These are phyloP conservation scores for Phytophthora vignae DNA, from an alignment of 352 stramenopile genomes.

Conservation along the genomic window DNA sequence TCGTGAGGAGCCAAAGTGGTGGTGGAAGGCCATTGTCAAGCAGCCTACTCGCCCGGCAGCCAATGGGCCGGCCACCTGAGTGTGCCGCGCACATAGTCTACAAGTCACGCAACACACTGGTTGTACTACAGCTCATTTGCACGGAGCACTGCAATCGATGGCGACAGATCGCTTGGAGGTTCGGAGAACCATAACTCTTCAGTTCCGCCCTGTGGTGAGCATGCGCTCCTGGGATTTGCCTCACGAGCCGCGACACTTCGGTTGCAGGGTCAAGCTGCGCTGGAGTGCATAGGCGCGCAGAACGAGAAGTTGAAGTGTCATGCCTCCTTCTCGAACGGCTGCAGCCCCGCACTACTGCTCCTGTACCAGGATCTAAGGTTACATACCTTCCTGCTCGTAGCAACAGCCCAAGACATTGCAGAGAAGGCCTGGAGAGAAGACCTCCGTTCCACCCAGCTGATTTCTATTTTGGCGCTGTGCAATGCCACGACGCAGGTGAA, in stretches of 20 bases:
- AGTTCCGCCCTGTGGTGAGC: no score
- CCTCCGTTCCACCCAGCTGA: not conserved
- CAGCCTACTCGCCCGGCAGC: no score
- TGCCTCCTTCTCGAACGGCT: not conserved
- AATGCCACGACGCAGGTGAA: slow-evolving; percentile 2
- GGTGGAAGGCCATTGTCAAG: no score
- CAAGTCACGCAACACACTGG: no score
- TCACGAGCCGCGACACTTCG: not conserved
- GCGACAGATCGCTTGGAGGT: no score
- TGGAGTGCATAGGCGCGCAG: not conserved
- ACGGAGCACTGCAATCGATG: no score
- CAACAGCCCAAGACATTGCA: not conserved
- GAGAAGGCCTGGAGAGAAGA: not conserved
- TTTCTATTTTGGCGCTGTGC: slow-evolving; percentile 1
- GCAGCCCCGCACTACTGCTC: not conserved
- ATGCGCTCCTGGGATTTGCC: not conserved
- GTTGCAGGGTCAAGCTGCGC: not conserved
- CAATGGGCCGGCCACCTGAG: no score
- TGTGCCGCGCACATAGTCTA: no score
- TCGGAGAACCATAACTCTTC: no score
- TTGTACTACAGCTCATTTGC: no score
- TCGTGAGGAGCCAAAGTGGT: no score
- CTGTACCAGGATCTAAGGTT: no score
- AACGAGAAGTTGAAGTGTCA: not conserved
- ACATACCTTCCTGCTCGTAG: not conserved